Evolutionary conservation across 2,329 filamentous ascomycete genomes (phyloP).

Genomic region (Cryphonectria japonica): DNA sequence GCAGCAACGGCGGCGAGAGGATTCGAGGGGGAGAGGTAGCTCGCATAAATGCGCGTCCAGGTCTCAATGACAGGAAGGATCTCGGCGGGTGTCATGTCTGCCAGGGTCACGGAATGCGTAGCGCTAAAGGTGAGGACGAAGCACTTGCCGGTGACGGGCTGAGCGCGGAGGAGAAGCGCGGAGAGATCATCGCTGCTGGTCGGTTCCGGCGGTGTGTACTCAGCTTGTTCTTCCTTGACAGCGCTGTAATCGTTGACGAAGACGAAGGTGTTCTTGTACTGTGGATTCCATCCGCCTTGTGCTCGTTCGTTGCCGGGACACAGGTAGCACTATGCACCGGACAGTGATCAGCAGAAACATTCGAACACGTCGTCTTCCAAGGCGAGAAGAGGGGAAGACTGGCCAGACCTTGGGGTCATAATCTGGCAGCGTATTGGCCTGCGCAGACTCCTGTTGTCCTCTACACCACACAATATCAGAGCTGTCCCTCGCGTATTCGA

Average conservation of each 20-base stretch:
- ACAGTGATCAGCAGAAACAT: slow-evolving; percentile 8
- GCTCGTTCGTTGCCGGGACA: slow-evolving; percentile 91
- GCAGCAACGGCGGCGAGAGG: slow-evolving; percentile 56
- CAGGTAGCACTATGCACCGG: slow-evolving; percentile 75
- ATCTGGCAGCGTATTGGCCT: slow-evolving; percentile 70
- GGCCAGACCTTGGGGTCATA: slow-evolving; percentile 73
- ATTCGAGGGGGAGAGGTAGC: slow-evolving; percentile 75
- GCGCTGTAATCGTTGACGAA: slow-evolving; percentile 99
- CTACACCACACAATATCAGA: slow-evolving; percentile 45
- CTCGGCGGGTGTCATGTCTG: slow-evolving; percentile 77
- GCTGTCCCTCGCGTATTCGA: not conserved
- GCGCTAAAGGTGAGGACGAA: slow-evolving; percentile 96
- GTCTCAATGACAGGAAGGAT: slow-evolving; percentile 84
- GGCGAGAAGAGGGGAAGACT: not conserved
- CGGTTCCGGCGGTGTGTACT: slow-evolving; percentile 60
- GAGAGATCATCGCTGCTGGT: slow-evolving; percentile 61
- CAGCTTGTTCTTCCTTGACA: slow-evolving; percentile 88
- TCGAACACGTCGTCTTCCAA: not conserved
- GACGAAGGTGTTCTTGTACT: slow-evolving; percentile 85
- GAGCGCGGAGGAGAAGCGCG: slow-evolving; percentile 76
- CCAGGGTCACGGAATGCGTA: slow-evolving; percentile 87
- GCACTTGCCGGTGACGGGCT: slow-evolving; percentile 91
- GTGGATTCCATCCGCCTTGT: slow-evolving; percentile 82
- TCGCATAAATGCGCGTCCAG: slow-evolving; percentile 89
- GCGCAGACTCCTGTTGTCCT: slow-evolving; percentile 75